Conservation (phyloP, 106 monocot species). For the Apostasia shenzhenica region DNA sequence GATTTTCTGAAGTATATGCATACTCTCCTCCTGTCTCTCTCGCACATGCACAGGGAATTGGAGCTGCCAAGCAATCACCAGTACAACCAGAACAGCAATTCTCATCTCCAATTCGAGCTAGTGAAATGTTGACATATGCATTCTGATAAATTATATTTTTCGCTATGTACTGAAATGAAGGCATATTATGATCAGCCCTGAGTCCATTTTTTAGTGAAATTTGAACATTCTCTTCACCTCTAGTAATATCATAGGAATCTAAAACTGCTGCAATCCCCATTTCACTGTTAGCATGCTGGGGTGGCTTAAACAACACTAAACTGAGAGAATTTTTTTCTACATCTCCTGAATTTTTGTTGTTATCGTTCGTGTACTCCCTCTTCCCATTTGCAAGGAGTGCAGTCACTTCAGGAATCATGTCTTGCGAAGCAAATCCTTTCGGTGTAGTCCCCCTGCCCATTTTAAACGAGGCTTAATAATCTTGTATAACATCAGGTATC, state of each 20-base stretch:
- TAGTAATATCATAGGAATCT: slow-evolving; percentile 61
- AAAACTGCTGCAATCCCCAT: slow-evolving; percentile 21
- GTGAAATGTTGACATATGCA: slow-evolving; percentile 69
- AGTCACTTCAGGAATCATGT: neutral
- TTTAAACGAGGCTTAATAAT: neutral
- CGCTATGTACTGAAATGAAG: slow-evolving; percentile 60
- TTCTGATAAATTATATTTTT: slow-evolving; percentile 61
- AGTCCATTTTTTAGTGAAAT: slow-evolving; percentile 46
- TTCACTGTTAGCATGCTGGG: slow-evolving; percentile 17
- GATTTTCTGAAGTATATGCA: slow-evolving; percentile 68
- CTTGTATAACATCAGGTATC: neutral
- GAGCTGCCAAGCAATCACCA: slow-evolving; percentile 57
- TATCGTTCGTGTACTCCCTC: neutral
- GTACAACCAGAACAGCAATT: slow-evolving; percentile 73
- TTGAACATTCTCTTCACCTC: slow-evolving; percentile 61
- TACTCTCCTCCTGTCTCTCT: slow-evolving; percentile 74
- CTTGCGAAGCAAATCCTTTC: neutral
- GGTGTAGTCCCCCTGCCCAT: neutral
- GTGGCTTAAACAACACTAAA: slow-evolving; percentile 14
- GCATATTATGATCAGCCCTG: slow-evolving; percentile 20
- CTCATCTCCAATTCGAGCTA: slow-evolving; percentile 91
- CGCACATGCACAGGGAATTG: slow-evolving; percentile 80
- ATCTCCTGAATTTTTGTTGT: neutral
- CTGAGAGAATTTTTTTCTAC: slow-evolving; percentile 3
- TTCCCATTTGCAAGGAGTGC: neutral